These are phyloP conservation scores for Sherardia arvensis DNA, from an alignment of 257 asterid species.

Conservation along the genomic window DNA sequence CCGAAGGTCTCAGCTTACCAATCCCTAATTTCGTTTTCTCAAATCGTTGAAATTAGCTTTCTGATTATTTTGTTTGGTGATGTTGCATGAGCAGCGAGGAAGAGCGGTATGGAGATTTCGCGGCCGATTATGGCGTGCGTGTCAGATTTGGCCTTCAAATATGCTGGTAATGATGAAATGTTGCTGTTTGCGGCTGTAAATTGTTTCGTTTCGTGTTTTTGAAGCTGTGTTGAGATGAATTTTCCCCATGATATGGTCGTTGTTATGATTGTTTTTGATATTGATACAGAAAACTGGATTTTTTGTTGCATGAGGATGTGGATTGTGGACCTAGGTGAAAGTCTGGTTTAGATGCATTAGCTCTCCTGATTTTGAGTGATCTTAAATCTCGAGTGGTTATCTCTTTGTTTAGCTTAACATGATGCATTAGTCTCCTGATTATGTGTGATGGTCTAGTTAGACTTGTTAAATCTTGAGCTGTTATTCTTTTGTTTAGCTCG, in stretches of 20 bases:
- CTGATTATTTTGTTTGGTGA: not conserved
- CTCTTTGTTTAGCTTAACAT: not conserved
- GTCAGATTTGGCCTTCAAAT: conserved; percentile 84
- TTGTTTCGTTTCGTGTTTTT: not conserved
- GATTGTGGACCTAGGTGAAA: not conserved
- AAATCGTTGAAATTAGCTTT: not conserved
- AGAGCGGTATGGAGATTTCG: conserved; percentile 67
- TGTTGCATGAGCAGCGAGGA: conserved; percentile 44
- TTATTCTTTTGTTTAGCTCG: not conserved
- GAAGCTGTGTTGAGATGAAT: not conserved
- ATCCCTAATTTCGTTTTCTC: not conserved
- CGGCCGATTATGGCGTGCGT: conserved; percentile 70
- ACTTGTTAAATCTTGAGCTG: not conserved
- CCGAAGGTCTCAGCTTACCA: conserved; percentile 41
- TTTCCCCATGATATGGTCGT: not conserved
- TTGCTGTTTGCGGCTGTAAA: not conserved
- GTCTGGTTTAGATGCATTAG: not conserved
- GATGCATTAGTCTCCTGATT: not conserved
- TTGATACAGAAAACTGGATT: not conserved
- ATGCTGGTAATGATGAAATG: conserved; percentile 37
- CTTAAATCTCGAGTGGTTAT: not conserved
- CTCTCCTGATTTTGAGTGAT: not conserved
- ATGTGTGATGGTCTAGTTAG: not conserved
- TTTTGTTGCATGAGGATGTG: not conserved
- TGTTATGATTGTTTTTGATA: not conserved